Conservation (phyloP, 2,329 filamentous ascomycete genomes). For the Pseudogymnoascus sp. region DNA sequence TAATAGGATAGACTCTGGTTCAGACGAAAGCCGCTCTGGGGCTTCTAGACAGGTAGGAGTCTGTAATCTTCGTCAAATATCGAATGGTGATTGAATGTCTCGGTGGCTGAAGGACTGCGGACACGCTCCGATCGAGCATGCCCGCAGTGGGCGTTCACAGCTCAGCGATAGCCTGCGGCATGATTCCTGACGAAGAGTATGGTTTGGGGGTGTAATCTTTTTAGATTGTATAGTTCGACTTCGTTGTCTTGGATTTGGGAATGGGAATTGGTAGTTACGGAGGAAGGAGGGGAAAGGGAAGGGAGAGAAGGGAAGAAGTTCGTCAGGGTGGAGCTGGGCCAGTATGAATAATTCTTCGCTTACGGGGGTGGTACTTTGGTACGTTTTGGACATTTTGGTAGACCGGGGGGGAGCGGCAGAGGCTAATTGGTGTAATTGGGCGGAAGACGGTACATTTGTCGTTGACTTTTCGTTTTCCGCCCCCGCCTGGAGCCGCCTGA, state of each 20-base stretch:
- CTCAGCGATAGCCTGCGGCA: constrained; percentile 75
- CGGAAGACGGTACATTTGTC: background rate
- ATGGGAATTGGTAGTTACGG: constrained; percentile 18
- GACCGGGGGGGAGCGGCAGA: background rate
- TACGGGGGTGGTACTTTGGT: background rate
- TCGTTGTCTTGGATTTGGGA: constrained; percentile 50
- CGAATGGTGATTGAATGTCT: constrained; percentile 57
- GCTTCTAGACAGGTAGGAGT: constrained; percentile 35
- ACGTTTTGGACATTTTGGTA: background rate
- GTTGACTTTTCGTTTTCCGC: constrained; percentile 2
- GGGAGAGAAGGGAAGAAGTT: constrained; percentile 22
- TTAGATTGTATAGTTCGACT: constrained; percentile 45
- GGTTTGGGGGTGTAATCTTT: constrained; percentile 22
- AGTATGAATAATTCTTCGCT: constrained; percentile 4
- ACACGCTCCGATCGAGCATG: constrained; percentile 44
- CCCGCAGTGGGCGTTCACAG: constrained; percentile 87
- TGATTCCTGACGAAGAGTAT: constrained; percentile 62
- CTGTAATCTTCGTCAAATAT: constrained; percentile 61
- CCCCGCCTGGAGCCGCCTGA: constrained; percentile 3
- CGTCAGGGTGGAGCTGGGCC: constrained; percentile 15
- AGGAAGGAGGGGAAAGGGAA: constrained; percentile 17
- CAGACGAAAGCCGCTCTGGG: constrained; percentile 13
- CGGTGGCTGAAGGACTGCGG: constrained; percentile 82
- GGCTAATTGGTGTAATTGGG: background rate
- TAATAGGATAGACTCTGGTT: background rate